Conservation (phyloP, 768 basidiomycete genomes). For the Xerocomellus intermedius region DNA sequence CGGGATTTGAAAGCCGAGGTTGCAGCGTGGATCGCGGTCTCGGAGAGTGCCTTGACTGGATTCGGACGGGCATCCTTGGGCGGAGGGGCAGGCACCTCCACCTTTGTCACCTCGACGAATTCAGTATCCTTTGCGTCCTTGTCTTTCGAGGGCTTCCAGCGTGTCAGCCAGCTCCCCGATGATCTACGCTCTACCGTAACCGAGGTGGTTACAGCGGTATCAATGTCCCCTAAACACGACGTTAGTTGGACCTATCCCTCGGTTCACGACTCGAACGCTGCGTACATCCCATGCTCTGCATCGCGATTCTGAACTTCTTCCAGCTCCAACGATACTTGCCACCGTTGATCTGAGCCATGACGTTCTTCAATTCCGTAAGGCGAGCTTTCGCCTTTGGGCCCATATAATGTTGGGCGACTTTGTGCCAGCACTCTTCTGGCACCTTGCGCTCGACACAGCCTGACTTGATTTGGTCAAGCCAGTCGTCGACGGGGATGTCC, state of each 20-base stretch:
- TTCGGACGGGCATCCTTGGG: slow-evolving; percentile 34
- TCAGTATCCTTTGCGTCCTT: slow-evolving; percentile 32
- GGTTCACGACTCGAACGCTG: slow-evolving; percentile 12
- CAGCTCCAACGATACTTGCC: slow-evolving; percentile 80
- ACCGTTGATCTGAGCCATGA: slow-evolving; percentile 71
- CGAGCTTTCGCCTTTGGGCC: slow-evolving; percentile 65
- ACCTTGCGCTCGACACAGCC: slow-evolving; percentile 71
- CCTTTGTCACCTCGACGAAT: slow-evolving; percentile 31
- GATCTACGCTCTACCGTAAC: slow-evolving; percentile 55
- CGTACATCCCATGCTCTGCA: slow-evolving; percentile 82
- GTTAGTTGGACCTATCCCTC: slow-evolving; percentile 1
- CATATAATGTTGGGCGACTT: slow-evolving; percentile 75
- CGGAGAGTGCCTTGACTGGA: slow-evolving; percentile 36
- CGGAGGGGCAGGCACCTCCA: slow-evolving; percentile 22
- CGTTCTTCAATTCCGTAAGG: slow-evolving; percentile 67
- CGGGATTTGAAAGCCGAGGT: slow-evolving; percentile 29
- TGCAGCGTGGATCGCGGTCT: slow-evolving; percentile 30
- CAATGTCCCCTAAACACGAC: slow-evolving; percentile 59
- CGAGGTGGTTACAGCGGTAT: slow-evolving; percentile 54
- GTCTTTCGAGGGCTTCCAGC: slow-evolving; percentile 45
- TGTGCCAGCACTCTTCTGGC: slow-evolving; percentile 81
- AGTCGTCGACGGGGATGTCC: slow-evolving; percentile 67
- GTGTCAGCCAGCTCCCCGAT: slow-evolving; percentile 49
- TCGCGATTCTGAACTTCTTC: slow-evolving; percentile 78
- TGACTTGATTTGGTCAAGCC: slow-evolving; percentile 68